Conservation (phyloP, 176 grass and related monocot genomes). For the Paspalum notatum region DNA sequence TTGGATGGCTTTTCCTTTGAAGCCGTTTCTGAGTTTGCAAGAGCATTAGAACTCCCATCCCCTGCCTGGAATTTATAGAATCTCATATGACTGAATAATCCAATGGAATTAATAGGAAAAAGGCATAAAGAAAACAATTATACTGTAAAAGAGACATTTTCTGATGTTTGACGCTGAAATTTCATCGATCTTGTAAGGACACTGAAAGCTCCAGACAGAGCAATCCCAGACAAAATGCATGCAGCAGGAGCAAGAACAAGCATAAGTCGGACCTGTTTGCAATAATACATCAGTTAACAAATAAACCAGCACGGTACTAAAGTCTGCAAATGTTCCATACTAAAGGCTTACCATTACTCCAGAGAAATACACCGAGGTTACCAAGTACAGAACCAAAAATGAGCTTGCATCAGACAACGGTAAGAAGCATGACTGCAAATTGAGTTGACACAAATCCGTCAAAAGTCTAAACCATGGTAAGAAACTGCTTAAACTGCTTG, state of each 20-base stretch:
- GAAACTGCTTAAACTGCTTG: not conserved
- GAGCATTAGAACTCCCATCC: constrained; percentile 7
- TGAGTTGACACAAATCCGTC: not conserved
- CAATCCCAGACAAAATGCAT: constrained; percentile 97
- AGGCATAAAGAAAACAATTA: constrained; percentile 39
- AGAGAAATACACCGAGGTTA: constrained; percentile 98
- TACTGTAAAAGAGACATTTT: constrained; percentile 57
- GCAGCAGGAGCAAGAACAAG: constrained; percentile 98
- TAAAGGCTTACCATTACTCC: constrained; percentile 90
- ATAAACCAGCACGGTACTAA: not conserved
- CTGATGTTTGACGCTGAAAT: constrained; percentile 71
- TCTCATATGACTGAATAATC: constrained; percentile 1
- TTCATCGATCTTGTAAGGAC: constrained; percentile 91
- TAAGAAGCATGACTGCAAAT: constrained; percentile 92
- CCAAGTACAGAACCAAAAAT: constrained; percentile 93
- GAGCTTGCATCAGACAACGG: constrained; percentile 99
- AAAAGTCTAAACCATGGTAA: constrained; percentile 28
- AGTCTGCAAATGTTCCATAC: not conserved
- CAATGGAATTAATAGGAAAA: constrained; percentile 16
- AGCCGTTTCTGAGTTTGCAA: constrained; percentile 39
- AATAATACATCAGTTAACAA: constrained; percentile 20
- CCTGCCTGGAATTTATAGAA: constrained; percentile 53
- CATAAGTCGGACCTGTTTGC: constrained; percentile 93
- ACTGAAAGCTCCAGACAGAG: constrained; percentile 82
- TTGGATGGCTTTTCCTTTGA: constrained; percentile 82